Evolutionary conservation across 179 eudicot genomes (phyloP), one percentile per base, ranked within the genome.

Genomic region (Beta lomatogona): DNA sequence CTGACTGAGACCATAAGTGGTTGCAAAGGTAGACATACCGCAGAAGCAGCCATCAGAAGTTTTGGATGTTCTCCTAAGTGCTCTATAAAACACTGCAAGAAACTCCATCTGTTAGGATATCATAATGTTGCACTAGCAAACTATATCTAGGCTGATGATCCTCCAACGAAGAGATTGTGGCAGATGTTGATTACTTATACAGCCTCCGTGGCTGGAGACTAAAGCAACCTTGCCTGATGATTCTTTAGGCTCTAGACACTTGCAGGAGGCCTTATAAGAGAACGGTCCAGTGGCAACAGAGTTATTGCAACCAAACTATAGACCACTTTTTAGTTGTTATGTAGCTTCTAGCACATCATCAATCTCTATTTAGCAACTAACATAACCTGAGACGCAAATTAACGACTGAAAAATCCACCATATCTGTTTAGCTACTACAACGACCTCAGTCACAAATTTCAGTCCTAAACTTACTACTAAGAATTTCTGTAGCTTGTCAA

Each of bases 1-100:
- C 94, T 90, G 77, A 89, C 93, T 41, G 99, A 94, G 79, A 96
- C 99, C 98, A 96, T 96, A 52, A 96, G 90, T 77, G 98, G 99
- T 76, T 96, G 97, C 84, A 96, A 87, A 16, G 99, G 99, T 55
- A 96, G 84, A 73, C 88, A 83, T 69, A 96, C 83, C 77, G 99
- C 99, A 55, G 99, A 90, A 69, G 92, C 99, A 53, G 97, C 97
- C 99, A 91, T 96, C 80, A 96, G 83, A 63, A 90, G 83, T 81
- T 91, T 94, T 22, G 97, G 94, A 85, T 92, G 93, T 84, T 95
- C 99, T 86, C 80, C 92, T 84, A 66, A 95, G 83, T 48, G 99
- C 99, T 83, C 96, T 87, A 58, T 98, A 91, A 63, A 95, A 90
- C 97, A 95, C 99, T 94, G 91, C 81, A 83, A 68, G 44, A 77